These are phyloP conservation scores for Paecilomyces sp. DNA, from an alignment of 2,329 filamentous ascomycete species.

Conservation along the genomic window DNA sequence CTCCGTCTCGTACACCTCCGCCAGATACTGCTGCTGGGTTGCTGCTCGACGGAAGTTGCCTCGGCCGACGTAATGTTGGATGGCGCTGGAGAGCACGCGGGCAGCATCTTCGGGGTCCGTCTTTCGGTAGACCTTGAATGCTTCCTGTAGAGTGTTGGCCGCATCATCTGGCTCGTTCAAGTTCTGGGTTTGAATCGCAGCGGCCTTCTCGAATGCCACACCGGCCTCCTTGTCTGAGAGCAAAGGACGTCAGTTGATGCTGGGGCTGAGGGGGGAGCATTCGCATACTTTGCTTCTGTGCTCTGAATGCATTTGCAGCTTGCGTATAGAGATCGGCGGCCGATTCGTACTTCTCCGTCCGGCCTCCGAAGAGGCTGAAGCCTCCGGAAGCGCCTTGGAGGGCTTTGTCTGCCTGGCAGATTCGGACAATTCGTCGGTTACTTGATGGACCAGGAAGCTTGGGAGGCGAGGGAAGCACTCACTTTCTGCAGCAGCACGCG, in stretches of 20 bases:
- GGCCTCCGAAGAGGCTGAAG: constrained; percentile 83
- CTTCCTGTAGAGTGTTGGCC: constrained; percentile 79
- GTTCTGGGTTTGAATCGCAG: constrained; percentile 69
- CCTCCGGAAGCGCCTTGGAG: constrained; percentile 66
- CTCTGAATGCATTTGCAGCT: constrained; percentile 84
- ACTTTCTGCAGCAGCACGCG: constrained; percentile 74
- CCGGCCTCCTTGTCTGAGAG: constrained; percentile 72
- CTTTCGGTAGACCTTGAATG: constrained; percentile 91
- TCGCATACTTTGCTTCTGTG: constrained; percentile 70
- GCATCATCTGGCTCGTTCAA: constrained; percentile 90
- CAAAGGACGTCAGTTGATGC: not conserved
- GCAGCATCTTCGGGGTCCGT: constrained; percentile 76
- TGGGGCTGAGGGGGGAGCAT: constrained; percentile 2
- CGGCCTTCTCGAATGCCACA: constrained; percentile 77
- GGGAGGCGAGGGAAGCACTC: constrained; percentile 10
- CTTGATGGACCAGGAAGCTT: constrained; percentile 9
- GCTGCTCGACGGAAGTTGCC: constrained; percentile 89
- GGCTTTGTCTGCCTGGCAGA: constrained; percentile 73
- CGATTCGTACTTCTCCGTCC: constrained; percentile 81
- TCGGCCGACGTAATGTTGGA: constrained; percentile 78
- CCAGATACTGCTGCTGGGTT: constrained; percentile 81
- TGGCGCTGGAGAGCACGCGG: constrained; percentile 69
- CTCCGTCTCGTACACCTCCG: constrained; percentile 77
- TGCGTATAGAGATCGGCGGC: constrained; percentile 82
- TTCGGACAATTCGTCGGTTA: constrained; percentile 10